Base-by-base conservation (phyloP, 129 eudicot species). In the Artemisia tridentata region DNA sequence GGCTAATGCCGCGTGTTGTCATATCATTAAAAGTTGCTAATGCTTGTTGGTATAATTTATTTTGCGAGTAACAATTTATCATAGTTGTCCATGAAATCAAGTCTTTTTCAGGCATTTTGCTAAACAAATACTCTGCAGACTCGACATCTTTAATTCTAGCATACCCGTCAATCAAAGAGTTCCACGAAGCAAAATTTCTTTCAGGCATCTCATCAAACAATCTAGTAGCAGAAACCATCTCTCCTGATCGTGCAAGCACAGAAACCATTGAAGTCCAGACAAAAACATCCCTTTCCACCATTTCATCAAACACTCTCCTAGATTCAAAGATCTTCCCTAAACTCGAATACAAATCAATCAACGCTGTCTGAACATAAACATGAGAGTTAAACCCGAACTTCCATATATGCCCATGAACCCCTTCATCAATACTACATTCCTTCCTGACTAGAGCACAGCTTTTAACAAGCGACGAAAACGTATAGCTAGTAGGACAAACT, bases 11-110 rank as follows among this genome's bases (percentile, higher is more conserved):
- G 19, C 19, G 50, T 25, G 54, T 55, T 41, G 79, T 86, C 96
- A 86, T 88, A 13, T 86, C 80, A 66, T 66, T 53, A 63, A 86
- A 88, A 43, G 80, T 72, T 7, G 69, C 29, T 60, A 88, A 70
- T 2, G 86, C 88, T 77, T 81, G 75, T 11, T 52, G 58, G 74
- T 86, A 81, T 3, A 55, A 58, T 66, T 81, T 81, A 62, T 69
- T 76, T 70, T 80, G 86, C 12, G 85, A 71, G 71, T 88, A 88
- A 43, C 82, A 83, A 21, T 68, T 81, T 41, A 83, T 83, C 91
- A 88, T 88, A 21, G 84, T 83, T 8, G 96, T 88, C 96, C 96
- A 88, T 27, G 96, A 81, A 53, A 88, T 79, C 21, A 86, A 80
- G 64, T 88, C 89, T 77, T 79, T 83, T 14, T 23, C 15, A 12